These are phyloP conservation scores for Solanum infundibuliforme DNA, from an alignment of 257 asterid species.

Conservation along the genomic window DNA sequence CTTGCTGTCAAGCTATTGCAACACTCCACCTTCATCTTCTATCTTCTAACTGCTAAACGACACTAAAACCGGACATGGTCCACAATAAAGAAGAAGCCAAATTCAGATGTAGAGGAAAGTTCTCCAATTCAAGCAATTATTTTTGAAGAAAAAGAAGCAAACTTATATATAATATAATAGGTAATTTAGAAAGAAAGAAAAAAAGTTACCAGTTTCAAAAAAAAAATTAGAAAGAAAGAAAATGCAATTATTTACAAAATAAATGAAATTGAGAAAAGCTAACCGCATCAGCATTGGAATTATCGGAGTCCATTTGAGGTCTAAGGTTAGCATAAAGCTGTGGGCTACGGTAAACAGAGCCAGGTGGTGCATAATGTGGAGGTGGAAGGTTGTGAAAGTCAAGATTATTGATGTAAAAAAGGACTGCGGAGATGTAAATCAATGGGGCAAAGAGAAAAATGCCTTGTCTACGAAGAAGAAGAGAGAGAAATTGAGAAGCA, in stretches of 20 bases:
- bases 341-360: constrained; percentile 89
- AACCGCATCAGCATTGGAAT: constrained; percentile 82
- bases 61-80: neutral
- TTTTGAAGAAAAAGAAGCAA: neutral
- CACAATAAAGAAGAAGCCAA: neutral
- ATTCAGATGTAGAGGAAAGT: neutral
- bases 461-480: constrained; percentile 69
- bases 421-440: constrained; percentile 64
- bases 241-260: neutral
- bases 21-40: neutral
- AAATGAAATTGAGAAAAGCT: constrained; percentile 10
- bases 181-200: neutral
- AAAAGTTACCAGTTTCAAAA: neutral
- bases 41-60: neutral
- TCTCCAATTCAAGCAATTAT: neutral
- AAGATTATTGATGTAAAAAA: constrained; percentile 88
- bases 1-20: neutral
- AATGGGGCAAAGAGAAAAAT: constrained; percentile 80
- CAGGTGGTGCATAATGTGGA: constrained; percentile 44
- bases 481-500: constrained; percentile 53
- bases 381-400: constrained; percentile 26
- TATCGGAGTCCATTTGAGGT: constrained; percentile 63
- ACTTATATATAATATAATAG: neutral
- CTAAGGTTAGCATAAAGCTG: constrained; percentile 61
- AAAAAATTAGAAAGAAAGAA: neutral